These are phyloP conservation scores for Beauveria sp. DNA, from an alignment of 2,329 filamentous ascomycete species.

Conservation along the genomic window DNA sequence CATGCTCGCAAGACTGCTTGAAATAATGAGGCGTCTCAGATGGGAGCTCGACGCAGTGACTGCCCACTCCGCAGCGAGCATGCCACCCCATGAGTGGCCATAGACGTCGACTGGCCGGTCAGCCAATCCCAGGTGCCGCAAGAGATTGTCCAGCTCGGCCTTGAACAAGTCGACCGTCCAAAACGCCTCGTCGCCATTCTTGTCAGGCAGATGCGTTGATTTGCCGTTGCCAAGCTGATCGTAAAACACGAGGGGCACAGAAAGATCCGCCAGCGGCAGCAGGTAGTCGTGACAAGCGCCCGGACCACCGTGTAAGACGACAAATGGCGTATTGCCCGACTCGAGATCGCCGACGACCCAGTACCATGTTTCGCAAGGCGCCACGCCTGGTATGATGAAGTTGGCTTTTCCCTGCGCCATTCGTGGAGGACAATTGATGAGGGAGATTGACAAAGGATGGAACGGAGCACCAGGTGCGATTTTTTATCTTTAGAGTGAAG, in stretches of 20 bases:
- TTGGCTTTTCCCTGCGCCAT: background rate
- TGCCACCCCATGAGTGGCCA: slow-evolving; percentile 47
- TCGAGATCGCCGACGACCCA: background rate
- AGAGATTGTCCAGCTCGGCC: slow-evolving; percentile 40
- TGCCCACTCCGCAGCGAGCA: slow-evolving; percentile 38
- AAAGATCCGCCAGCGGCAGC: slow-evolving; percentile 27
- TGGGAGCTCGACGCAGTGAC: slow-evolving; percentile 13
- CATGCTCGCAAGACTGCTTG: slow-evolving; percentile 21
- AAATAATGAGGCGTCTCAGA: slow-evolving; percentile 21
- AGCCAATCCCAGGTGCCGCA: slow-evolving; percentile 31
- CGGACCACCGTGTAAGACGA: slow-evolving; percentile 33
- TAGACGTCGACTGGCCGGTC: slow-evolving; percentile 30
- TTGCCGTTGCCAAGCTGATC: slow-evolving; percentile 45
- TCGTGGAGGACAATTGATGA: no score
- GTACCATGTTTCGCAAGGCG: background rate
- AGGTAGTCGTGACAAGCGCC: slow-evolving; percentile 39
- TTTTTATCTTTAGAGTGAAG: no score
- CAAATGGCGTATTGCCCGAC: background rate
- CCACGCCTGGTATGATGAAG: background rate
- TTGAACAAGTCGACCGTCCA: slow-evolving; percentile 41
- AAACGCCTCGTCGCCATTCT: slow-evolving; percentile 31
- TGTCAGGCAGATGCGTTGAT: slow-evolving; percentile 40
- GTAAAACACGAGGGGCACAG: slow-evolving; percentile 40
- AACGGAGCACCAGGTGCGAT: no score
- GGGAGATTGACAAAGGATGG: no score